Evolutionary conservation across 306 rosid species (phyloP).

Genomic region (Delonix regia): DNA sequence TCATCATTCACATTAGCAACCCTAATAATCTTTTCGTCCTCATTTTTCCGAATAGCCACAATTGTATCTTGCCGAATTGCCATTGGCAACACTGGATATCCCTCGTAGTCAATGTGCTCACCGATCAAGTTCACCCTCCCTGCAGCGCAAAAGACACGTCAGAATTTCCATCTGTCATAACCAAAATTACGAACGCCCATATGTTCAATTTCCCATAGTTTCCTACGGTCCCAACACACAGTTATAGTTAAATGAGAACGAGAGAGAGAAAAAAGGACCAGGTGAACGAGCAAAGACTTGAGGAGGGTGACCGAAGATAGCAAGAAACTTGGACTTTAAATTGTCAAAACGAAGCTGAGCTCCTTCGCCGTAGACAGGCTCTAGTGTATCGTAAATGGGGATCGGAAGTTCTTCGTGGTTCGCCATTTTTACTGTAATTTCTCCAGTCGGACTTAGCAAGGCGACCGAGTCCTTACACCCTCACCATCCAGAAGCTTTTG

Average conservation of each 20-base stretch:
- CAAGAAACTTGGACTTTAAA: slow-evolving; percentile 51
- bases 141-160: slow-evolving; percentile 21
- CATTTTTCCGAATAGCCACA: slow-evolving; percentile 56
- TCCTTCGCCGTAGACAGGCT: slow-evolving; percentile 58
- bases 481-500: neutral
- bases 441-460: neutral
- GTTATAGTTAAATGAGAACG: neutral
- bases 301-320: slow-evolving; percentile 55
- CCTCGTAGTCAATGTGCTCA: slow-evolving; percentile 82
- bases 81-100: slow-evolving; percentile 86
- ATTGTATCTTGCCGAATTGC: slow-evolving; percentile 79
- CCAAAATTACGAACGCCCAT: neutral
- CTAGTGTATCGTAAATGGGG: slow-evolving; percentile 52
- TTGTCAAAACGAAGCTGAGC: slow-evolving; percentile 56
- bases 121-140: slow-evolving; percentile 90
- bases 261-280: slow-evolving; percentile 43
- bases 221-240: slow-evolving; percentile 8
- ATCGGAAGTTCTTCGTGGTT: slow-evolving; percentile 68
- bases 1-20: slow-evolving; percentile 62
- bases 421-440: slow-evolving; percentile 38
- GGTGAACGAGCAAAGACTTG: slow-evolving; percentile 68
- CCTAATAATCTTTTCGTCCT: slow-evolving; percentile 48
- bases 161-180: neutral
- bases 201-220: slow-evolving; percentile 11
- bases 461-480: neutral